Percentiles rank a stretch among this genome's conserved stretches.
Evolutionary conservation across 257 asterid genomes (phyloP).

Genomic region (Rauvolfia tetraphylla): DNA sequence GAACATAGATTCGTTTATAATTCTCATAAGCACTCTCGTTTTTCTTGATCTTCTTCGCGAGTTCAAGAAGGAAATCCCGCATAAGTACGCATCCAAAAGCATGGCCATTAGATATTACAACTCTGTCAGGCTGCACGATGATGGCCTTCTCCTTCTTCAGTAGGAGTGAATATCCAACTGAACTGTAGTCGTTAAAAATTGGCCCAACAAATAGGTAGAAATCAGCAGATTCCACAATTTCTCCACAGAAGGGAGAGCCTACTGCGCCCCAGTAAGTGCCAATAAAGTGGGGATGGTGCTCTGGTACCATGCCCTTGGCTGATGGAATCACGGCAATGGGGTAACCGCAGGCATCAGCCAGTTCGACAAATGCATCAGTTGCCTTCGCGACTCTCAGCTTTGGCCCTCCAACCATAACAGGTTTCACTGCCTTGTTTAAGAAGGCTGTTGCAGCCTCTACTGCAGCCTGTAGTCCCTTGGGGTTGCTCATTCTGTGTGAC

Average conservation of each 20-base stretch:
- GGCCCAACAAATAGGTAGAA: constrained; percentile 77
- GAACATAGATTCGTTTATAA: constrained; percentile 60
- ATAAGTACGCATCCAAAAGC: constrained; percentile 74
- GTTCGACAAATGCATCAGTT: constrained; percentile 43
- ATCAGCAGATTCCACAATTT: constrained; percentile 79
- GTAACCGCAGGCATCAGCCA: constrained; percentile 64
- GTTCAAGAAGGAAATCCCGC: constrained; percentile 55
- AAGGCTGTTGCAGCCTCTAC: constrained; percentile 64
- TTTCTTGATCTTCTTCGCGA: constrained; percentile 43
- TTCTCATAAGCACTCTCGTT: constrained; percentile 64
- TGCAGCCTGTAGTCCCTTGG: constrained; percentile 64
- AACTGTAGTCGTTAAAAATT: constrained; percentile 77
- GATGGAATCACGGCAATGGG: constrained; percentile 73
- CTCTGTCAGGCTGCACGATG: constrained; percentile 71
- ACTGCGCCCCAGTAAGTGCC: constrained; percentile 90
- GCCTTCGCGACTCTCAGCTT: constrained; percentile 64
- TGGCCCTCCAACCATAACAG: constrained; percentile 79
- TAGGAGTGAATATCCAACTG: constrained; percentile 77
- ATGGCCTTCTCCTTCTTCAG: constrained; percentile 71
- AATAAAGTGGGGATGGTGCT: constrained; percentile 64
- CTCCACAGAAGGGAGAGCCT: constrained; percentile 73
- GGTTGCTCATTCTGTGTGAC: constrained; percentile 57
- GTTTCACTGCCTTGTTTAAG: constrained; percentile 72
- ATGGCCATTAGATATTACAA: constrained; percentile 56
- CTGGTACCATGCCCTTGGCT: constrained; percentile 83